Conservation (phyloP, 2,329 filamentous ascomycete genomes). For the Taxawa tesnikishii region DNA sequence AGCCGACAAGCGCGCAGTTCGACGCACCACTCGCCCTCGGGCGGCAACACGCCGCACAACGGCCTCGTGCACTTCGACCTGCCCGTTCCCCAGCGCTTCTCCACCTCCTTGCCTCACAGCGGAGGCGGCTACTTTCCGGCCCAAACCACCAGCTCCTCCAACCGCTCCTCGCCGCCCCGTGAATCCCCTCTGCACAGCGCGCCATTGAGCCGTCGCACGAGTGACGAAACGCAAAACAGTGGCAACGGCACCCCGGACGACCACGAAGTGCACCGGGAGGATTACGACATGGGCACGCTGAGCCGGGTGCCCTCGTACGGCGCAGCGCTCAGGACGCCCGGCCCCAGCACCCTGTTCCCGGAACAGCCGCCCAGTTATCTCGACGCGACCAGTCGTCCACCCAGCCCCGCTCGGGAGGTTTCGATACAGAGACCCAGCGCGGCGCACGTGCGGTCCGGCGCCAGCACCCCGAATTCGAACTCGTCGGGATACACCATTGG, state of each 20-base stretch:
- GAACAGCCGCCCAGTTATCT: slow-evolving; percentile 33
- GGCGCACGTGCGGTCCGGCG: slow-evolving; percentile 14
- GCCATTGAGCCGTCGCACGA: slow-evolving; percentile 20
- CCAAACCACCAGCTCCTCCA: slow-evolving; percentile 1
- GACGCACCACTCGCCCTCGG: slow-evolving; percentile 17
- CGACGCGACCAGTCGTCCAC: slow-evolving; percentile 30
- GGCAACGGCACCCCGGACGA: slow-evolving; percentile 10
- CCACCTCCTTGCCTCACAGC: not conserved
- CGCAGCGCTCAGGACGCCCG: slow-evolving; percentile 34
- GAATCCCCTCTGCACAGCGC: slow-evolving; percentile 13
- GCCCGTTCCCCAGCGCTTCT: slow-evolving; percentile 1
- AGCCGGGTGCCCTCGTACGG: slow-evolving; percentile 39
- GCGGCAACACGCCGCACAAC: slow-evolving; percentile 15
- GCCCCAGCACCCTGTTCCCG: slow-evolving; percentile 24
- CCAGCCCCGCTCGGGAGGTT: slow-evolving; percentile 17
- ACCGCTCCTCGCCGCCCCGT: slow-evolving; percentile 10
- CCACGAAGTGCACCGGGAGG: slow-evolving; percentile 6
- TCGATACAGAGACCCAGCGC: slow-evolving; percentile 13
- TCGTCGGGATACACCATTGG: slow-evolving; percentile 4
- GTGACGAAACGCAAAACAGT: slow-evolving; percentile 19
- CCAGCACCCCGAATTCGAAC: slow-evolving; percentile 13
- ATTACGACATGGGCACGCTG: slow-evolving; percentile 34
- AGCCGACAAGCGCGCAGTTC: slow-evolving; percentile 10
- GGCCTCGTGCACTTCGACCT: not conserved
- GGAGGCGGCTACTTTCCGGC: slow-evolving; percentile 3